phyloP scores from a whole-genome alignment of 345 rosid species.

The Bruguiera sexangula region DNA sequence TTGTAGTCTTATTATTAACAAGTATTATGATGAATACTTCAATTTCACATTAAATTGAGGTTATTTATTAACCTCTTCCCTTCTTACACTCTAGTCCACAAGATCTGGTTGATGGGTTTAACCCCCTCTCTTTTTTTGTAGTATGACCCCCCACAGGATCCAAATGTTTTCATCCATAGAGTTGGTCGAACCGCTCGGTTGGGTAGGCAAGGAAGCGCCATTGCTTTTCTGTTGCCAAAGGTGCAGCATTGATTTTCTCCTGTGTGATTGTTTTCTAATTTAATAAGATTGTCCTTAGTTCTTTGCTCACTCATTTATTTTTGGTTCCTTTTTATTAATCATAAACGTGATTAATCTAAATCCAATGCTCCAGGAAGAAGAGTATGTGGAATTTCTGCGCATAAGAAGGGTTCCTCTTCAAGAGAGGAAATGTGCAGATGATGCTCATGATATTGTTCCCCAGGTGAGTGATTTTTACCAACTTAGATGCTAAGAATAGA shows the following conservation, averaged over 20 bases:
- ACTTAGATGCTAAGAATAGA: background rate
- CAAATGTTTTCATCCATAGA: slow-evolving; percentile 83
- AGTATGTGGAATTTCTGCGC: slow-evolving; percentile 74
- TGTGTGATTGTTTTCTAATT: background rate
- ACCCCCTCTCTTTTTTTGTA: slow-evolving; percentile 27
- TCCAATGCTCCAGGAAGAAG: slow-evolving; percentile 63
- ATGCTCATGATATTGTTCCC: slow-evolving; percentile 63
- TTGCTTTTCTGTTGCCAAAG: slow-evolving; percentile 74
- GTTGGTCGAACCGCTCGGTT: slow-evolving; percentile 91
- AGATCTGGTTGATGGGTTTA: background rate
- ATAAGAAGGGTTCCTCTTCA: slow-evolving; percentile 70
- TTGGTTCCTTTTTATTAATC: background rate
- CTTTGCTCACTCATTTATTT: background rate
- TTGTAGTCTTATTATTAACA: background rate
- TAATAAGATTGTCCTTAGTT: background rate
- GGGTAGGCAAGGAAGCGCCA: slow-evolving; percentile 76
- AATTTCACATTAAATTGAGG: background rate
- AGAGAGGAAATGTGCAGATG: slow-evolving; percentile 49
- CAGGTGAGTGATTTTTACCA: slow-evolving; percentile 36
- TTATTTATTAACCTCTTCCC: background rate
- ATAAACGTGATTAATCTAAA: slow-evolving; percentile 4
- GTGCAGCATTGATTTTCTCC: slow-evolving; percentile 28
- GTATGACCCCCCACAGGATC: slow-evolving; percentile 97
- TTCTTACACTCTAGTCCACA: background rate
- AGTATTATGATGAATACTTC: background rate